Percentiles rank a stretch among this genome's conserved stretches.
These are phyloP conservation scores for Colletotrichum navitas DNA, from an alignment of 2,329 filamentous ascomycete genomes.

Conservation along the genomic window DNA sequence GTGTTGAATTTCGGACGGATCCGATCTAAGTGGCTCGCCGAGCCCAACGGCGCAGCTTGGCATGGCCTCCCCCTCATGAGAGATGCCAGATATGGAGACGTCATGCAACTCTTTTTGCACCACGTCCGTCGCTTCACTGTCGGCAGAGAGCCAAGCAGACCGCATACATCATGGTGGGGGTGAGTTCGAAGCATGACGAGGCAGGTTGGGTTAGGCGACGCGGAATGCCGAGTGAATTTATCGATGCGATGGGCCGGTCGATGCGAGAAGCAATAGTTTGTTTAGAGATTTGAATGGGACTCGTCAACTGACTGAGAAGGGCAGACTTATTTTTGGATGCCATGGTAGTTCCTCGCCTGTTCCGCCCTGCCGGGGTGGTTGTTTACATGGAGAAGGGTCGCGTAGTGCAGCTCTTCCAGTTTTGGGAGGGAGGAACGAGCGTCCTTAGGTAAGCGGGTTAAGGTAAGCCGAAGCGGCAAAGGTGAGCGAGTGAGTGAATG, in stretches of 20 bases:
- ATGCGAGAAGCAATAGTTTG: slow-evolving; percentile 2
- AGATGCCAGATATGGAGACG: slow-evolving; percentile 25
- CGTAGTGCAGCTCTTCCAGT: no score
- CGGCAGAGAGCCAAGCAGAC: slow-evolving; percentile 21
- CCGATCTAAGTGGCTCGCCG: slow-evolving; percentile 2
- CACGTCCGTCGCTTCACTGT: background rate
- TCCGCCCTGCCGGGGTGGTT: background rate
- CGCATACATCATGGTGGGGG: background rate
- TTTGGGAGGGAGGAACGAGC: no score
- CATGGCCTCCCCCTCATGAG: slow-evolving; percentile 1
- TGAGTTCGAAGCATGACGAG: background rate
- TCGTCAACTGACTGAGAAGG: slow-evolving; percentile 14
- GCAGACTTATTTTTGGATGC: slow-evolving; percentile 23
- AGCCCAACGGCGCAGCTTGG: slow-evolving; percentile 33
- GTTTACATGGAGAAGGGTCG: background rate
- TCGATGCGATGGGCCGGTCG: background rate
- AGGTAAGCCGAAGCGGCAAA: background rate
- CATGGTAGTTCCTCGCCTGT: background rate
- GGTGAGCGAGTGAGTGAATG: background rate
- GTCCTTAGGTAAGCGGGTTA: slow-evolving; percentile 9
- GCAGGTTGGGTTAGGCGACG: background rate
- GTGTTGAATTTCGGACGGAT: slow-evolving; percentile 8
- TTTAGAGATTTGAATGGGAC: slow-evolving; percentile 8
- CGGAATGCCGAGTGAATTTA: slow-evolving; percentile 15
- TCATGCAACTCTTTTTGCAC: slow-evolving; percentile 16